phyloP scores from a whole-genome alignment of 2,329 filamentous ascomycete species.

The Fusarium irregulare region DNA sequence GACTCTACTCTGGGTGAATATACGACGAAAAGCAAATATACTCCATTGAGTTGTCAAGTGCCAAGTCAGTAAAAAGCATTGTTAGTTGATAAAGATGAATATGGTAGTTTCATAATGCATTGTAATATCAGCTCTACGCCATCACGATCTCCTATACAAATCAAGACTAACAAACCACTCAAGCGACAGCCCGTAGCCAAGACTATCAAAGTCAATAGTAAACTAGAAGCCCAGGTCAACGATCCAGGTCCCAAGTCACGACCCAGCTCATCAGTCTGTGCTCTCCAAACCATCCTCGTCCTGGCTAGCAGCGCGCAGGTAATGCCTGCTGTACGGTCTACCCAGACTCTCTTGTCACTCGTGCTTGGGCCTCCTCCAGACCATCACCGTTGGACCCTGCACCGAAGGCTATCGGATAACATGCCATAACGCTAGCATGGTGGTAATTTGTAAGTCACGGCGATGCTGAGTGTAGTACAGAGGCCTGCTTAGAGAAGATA shows the following conservation, averaged over 20 bases:
- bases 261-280: slow-evolving; percentile 5
- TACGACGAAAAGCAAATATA: not conserved
- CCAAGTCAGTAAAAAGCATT: too few species aligned
- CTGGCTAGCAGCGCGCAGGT: slow-evolving; percentile 9
- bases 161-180: not conserved
- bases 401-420: slow-evolving; percentile 12
- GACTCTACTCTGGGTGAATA: not conserved
- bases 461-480: not conserved
- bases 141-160: not conserved
- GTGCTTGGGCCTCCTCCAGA: slow-evolving; percentile 21
- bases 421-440: slow-evolving; percentile 1
- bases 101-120: not conserved
- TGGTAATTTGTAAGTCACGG: not conserved
- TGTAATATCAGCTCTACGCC: not conserved
- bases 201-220: not conserved
- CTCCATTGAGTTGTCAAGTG: too few species aligned
- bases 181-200: not conserved
- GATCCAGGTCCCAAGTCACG: not conserved
- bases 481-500: not conserved
- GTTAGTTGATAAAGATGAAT: not conserved
- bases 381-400: slow-evolving; percentile 3
- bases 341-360: slow-evolving; percentile 8
- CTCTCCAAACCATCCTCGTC: slow-evolving; percentile 9
- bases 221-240: not conserved
- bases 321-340: not conserved